These are phyloP conservation scores for Erythrophleum fordii DNA, from an alignment of 306 rosid species.

Conservation along the genomic window DNA sequence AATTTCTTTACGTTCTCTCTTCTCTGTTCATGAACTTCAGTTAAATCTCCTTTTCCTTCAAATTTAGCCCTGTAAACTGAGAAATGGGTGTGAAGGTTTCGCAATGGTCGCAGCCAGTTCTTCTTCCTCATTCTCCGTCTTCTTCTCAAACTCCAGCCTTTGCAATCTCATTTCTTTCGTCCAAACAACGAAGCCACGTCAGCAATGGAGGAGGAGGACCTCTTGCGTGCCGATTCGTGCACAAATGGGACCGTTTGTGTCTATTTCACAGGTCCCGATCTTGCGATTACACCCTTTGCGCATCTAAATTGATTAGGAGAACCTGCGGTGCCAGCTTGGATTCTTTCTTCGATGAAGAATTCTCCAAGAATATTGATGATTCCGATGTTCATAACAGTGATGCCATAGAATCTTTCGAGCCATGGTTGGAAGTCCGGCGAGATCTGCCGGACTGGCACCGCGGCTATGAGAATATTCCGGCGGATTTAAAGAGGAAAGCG, in stretches of 20 bases:
- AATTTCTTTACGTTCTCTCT: neutral
- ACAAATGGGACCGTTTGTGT: conserved; percentile 43
- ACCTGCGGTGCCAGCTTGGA: conserved; percentile 64
- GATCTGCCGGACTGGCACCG: too few relatives aligned
- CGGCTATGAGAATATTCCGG: neutral
- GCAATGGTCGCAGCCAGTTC: conserved; percentile 60
- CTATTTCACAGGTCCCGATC: conserved; percentile 54
- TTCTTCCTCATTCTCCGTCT: conserved; percentile 55
- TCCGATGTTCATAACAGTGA: conserved; percentile 5
- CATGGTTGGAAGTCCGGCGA: conserved; percentile 48
- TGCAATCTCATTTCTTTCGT: conserved; percentile 50
- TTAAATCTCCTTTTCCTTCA: neutral
- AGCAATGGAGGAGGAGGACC: conserved; percentile 25
- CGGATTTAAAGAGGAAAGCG: conserved; percentile 67
- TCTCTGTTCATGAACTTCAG: neutral
- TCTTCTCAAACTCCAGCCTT: conserved; percentile 65
- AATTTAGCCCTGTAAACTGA: neutral
- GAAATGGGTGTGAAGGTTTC: conserved; percentile 62
- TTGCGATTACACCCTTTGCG: conserved; percentile 29
- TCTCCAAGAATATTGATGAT: conserved; percentile 71
- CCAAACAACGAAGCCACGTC: conserved; percentile 46
- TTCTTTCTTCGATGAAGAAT: conserved; percentile 74
- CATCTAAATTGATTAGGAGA: conserved; percentile 37
- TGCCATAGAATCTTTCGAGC: conserved; percentile 44
- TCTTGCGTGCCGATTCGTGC: conserved; percentile 41